Percentiles rank a stretch among this genome's conserved stretches.
phyloP scores from a whole-genome alignment of 2,329 filamentous ascomycete genomes.

The Rosellinia necatrix region DNA sequence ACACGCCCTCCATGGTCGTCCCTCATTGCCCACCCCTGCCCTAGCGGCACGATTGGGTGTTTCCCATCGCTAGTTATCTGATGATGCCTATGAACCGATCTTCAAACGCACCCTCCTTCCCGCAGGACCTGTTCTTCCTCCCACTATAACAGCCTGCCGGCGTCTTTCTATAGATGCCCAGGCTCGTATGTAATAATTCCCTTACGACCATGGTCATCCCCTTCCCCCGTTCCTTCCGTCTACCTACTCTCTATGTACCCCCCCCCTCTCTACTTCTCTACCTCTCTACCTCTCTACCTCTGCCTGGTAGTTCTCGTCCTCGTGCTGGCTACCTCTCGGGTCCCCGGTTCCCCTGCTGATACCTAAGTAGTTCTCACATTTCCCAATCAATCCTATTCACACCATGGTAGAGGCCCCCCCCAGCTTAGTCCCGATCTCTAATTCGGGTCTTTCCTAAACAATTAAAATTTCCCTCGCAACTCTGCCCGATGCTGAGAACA shows the following conservation, averaged over 20 bases:
- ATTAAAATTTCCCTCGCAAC: slow-evolving; percentile 47
- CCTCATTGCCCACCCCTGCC: slow-evolving; percentile 11
- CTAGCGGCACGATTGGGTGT: slow-evolving; percentile 17
- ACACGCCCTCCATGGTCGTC: slow-evolving; percentile 9
- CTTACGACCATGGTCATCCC: slow-evolving; percentile 20
- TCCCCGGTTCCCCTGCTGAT: too few relatives aligned
- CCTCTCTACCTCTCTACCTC: slow-evolving; percentile 1
- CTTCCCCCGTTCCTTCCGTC: slow-evolving; percentile 2
- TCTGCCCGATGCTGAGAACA: slow-evolving; percentile 35
- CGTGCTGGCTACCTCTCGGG: too few relatives aligned
- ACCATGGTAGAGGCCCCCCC: slow-evolving; percentile 30
- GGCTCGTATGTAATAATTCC: slow-evolving; percentile 28
- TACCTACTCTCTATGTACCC: slow-evolving; percentile 11
- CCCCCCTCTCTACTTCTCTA: slow-evolving; percentile 6
- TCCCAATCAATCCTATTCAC: slow-evolving; percentile 33
- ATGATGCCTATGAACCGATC: slow-evolving; percentile 13
- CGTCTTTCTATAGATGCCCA: slow-evolving; percentile 29
- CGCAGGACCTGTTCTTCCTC: slow-evolving; percentile 3
- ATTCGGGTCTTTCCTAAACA: slow-evolving; percentile 41
- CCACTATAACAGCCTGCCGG: slow-evolving; percentile 8
- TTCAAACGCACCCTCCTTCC: neutral
- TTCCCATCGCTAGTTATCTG: slow-evolving; percentile 27
- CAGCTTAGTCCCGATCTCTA: slow-evolving; percentile 44
- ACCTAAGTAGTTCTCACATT: slow-evolving; percentile 19
- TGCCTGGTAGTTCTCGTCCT: slow-evolving; percentile 15